Evolutionary conservation across 768 basidiomycete species (phyloP), one percentile per base, ranked within the genome.

Genomic region (Zangia roseola): DNA sequence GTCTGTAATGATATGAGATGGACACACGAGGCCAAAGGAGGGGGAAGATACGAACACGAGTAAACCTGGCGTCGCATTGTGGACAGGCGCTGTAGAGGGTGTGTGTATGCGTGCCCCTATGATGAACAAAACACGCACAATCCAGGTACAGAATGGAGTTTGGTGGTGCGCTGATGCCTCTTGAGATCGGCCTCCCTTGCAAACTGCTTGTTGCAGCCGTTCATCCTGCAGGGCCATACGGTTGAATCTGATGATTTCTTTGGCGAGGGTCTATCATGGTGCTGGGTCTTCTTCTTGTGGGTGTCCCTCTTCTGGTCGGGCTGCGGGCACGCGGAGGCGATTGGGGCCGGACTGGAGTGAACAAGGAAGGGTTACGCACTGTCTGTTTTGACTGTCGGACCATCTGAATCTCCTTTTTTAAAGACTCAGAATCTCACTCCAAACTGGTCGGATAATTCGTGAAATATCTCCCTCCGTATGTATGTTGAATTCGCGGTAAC

Each of bases 171-270:
- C 62, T 89, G 88, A 64, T 90, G 88, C 58, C 88, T 65, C 73
- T 88, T 89, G 54, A 90, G 70, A 73, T 90, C 88, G 14, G 88
- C 88, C 67, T 90, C 88, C 45, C 88, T 78, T 39, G 85, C 87
- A 61, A 90, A 90, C 63, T 86, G 81, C 68, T 89, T 90, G 69
- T 80, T 82, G 70, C 88, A 90, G 25, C 86, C 88, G 61, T 83
- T 79, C 62, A 90, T 88, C 65, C 81, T 82, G 74, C 88, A 90
- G 7, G 88, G 86, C 88, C 88, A 90, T 40, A 82, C 63, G 7
- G 80, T 77, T 3, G 81, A 72, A 52, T 75, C 74, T 3, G 67
- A 58, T 14, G 67, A 57, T 53, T 80, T 81, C 73, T 81, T 82
- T 64, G 73, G 74, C 5, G 67, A 56, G 53, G 76, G 75, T 70